Base-by-base conservation (phyloP, 805 yeast genomes). In the Zygosaccharomyces bailii region DNA sequence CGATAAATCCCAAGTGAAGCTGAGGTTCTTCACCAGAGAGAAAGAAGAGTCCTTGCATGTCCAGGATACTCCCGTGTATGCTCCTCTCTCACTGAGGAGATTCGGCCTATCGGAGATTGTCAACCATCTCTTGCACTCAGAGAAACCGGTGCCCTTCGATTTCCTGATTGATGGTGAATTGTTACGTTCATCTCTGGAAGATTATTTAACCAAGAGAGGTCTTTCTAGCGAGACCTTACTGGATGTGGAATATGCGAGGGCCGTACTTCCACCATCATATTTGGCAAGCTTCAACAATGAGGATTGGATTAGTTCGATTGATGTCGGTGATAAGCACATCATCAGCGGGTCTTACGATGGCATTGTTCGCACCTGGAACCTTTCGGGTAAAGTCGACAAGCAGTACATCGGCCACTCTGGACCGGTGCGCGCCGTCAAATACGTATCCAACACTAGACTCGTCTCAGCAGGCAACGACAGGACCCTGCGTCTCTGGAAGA, bases 331-430 rank as follows among this genome's bases (percentile, higher is more conserved):
- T 4, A 51, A 51, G 14, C 74, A 81, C 24, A 85, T 91, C 43
- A 72, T 89, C 35, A 80, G 93, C 10, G 99, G 98, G 31, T 82
- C 95, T 0, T 93, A 90, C 60, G 99, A 93, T 64, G 98, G 98
- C 55, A 77, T 91, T 23, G 96, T 91, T 18, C 78, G 98, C 52
- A 80, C 93, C 8, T 93, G 90, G 81, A 82, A 87, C 60, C 68
- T 79, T 66, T 76, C 86, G 11, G 98, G 97, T 7, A 74, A 78
- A 39, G 84, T 90, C 7, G 83, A 80, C 54, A 79, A 84, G 50
- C 95, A 87, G 63, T 78, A 84, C 54, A 77, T 79, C 42, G 98
- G 97, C 20, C 99, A 93, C 65, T 79, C 85, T 13, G 96, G 87
- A 23, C 82, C 97, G 9, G 81, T 93, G 43, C 83, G 84, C 61